phyloP scores from a whole-genome alignment of 2,329 filamentous ascomycete species.

The Trichoderma breve region DNA sequence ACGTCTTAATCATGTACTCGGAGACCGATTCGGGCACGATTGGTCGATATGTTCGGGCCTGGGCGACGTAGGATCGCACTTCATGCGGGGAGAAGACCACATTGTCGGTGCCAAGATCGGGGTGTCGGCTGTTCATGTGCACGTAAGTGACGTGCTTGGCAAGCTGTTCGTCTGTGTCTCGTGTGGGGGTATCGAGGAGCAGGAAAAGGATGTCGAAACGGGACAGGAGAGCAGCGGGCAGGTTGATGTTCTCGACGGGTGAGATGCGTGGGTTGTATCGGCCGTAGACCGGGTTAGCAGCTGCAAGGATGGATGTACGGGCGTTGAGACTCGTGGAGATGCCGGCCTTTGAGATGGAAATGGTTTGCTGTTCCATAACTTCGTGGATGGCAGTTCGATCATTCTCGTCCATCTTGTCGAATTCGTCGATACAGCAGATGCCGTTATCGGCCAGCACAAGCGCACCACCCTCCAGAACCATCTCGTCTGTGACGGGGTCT shows the following conservation, averaged over 20 bases:
- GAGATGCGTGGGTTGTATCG: conserved; percentile 97
- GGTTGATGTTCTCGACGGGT: conserved; percentile 97
- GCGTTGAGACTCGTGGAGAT: conserved; percentile 83
- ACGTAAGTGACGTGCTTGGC: conserved; percentile 95
- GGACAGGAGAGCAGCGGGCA: conserved; percentile 92
- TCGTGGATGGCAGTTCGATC: conserved; percentile 82
- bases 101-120: conserved; percentile 60
- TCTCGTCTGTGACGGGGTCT: conserved; percentile 79
- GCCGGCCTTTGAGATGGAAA: conserved; percentile 75
- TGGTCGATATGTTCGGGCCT: conserved; percentile 85
- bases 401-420: conserved; percentile 86
- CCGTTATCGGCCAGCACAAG: conserved; percentile 79
- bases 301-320: conserved; percentile 90
- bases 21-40: conserved; percentile 80
- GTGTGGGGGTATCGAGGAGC: conserved; percentile 88
- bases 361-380: conserved; percentile 86
- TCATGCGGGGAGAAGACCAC: conserved; percentile 90
- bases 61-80: conserved; percentile 92
- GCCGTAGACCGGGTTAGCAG: conserved; percentile 94
- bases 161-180: conserved; percentile 87
- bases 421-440: conserved; percentile 84
- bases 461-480: conserved; percentile 78
- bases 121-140: conserved; percentile 94
- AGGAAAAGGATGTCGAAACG: conserved; percentile 97
- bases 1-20: conserved; percentile 96